Evolutionary conservation across 2,329 filamentous ascomycete species (phyloP), one percentile per base, ranked within the genome.

Genomic region (Pyrenophora graminea): DNA sequence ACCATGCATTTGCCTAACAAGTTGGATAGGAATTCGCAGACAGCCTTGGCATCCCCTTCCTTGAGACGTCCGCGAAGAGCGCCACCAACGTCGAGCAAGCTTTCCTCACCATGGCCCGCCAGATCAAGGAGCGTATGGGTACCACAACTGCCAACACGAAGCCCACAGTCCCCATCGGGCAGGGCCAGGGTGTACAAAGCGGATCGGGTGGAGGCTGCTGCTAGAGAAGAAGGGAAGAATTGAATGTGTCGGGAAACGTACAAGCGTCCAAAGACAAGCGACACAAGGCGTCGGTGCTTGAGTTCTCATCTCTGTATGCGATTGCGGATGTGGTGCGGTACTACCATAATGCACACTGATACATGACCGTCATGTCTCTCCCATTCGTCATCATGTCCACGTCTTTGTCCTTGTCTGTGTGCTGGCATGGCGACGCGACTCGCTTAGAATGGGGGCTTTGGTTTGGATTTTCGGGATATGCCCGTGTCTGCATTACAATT

Each of bases 111-210:
- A 99, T 99, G 94, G 94, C 94, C 68, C 89, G 94, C 77, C 94
- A 99, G 80, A 99, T 99, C 82, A 99, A 99, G 85, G 93, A 97
- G 82, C 89, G 94, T 72, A 99, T 99, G 93, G 94, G 94, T 70
- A 96, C 91, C 66, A 94, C 93, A 59, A 88, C 90, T 63, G 92
- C 92, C 81, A 97, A 97, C 85, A 96, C 93, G 81, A 99, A 97
- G 83, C 93, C 93, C 62, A 96, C 90, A 68, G 92, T 99, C 68
- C 91, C 96, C 75, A 94, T 99, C 69, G 90, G 91, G 53, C 89
- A 91, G 74, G 94, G 94, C 72, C 91, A 96, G 77, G 92, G 92
- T 68, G 93, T 99, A 64, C 90, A 95, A 76, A 89, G 86, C 69
- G 88, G 88, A 66, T 90, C 89, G 67, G 90, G 85, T 73, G 87